Evolutionary conservation across 306 rosid species (phyloP).

Genomic region (Sphenostylis stenocarpa): DNA sequence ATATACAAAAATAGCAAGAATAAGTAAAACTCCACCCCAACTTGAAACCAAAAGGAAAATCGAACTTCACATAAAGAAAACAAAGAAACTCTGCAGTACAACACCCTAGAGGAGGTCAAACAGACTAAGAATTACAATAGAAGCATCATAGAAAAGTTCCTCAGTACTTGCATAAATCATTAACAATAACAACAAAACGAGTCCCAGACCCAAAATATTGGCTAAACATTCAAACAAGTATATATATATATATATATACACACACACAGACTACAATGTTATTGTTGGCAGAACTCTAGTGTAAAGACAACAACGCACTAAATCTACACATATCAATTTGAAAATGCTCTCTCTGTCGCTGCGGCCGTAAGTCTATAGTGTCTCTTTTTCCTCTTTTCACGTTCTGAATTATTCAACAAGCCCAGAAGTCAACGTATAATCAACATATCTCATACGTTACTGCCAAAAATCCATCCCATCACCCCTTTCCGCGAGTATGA

Average conservation of each 20-base stretch:
- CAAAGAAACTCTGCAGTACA: neutral
- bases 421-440: neutral
- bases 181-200: neutral
- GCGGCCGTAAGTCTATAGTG: neutral
- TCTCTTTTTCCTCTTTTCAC: neutral
- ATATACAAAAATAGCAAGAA: slow-evolving; percentile 29
- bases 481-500: neutral
- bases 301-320: neutral
- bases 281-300: neutral
- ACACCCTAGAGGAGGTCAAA: neutral
- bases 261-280: neutral
- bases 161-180: neutral
- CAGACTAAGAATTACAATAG: neutral
- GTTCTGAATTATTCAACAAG: neutral
- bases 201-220: neutral
- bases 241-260: neutral
- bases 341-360: neutral
- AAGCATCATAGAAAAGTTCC: neutral
- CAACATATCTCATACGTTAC: neutral
- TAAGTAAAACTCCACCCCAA: neutral
- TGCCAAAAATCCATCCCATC: neutral
- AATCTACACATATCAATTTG: neutral
- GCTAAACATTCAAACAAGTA: neutral
- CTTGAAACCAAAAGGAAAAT: neutral
- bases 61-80: slow-evolving; percentile 2